phyloP scores from a whole-genome alignment of 345 rosid genomes.

The Linum lewisii region DNA sequence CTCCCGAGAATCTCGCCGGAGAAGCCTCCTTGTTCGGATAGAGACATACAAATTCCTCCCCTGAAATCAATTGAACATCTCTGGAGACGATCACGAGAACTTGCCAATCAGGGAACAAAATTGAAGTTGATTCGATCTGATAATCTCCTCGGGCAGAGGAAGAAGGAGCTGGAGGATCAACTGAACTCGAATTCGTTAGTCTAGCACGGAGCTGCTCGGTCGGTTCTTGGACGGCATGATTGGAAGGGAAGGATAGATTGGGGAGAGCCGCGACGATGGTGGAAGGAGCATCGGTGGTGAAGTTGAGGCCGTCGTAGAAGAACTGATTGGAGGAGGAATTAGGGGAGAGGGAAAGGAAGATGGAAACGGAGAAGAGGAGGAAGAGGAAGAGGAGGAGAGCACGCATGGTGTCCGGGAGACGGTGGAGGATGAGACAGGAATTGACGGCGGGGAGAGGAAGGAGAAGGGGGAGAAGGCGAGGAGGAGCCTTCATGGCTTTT shows the following conservation, averaged over 20 bases:
- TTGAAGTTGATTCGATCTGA: constrained; percentile 22
- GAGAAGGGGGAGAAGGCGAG: neutral
- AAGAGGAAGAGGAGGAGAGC: constrained; percentile 1
- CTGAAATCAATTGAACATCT: constrained; percentile 7
- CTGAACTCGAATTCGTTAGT: too few species aligned
- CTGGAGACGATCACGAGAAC: constrained; percentile 38
- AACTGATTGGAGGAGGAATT: neutral
- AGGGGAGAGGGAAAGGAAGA: neutral
- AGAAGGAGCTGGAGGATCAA: too few species aligned
- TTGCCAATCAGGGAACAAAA: constrained; percentile 75
- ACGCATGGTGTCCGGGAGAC: neutral
- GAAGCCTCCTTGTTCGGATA: constrained; percentile 48
- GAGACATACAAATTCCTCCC: constrained; percentile 26
- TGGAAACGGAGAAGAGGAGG: neutral
- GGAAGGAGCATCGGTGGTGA: neutral
- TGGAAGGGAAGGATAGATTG: too few species aligned
- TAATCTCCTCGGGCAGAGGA: too few species aligned
- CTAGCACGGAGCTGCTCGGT: too few species aligned
- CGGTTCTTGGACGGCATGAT: too few species aligned
- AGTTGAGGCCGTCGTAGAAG: neutral
- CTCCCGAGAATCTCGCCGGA: constrained; percentile 41
- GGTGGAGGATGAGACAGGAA: neutral
- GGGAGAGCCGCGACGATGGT: constrained; percentile 2
- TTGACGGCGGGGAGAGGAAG: neutral
- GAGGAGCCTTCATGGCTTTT: neutral